A percentile compares a stretch with the other conserved stretches of the same genome.
Evolutionary conservation across 257 asterid genomes (phyloP).

Genomic region (Penstemon eatonii): DNA sequence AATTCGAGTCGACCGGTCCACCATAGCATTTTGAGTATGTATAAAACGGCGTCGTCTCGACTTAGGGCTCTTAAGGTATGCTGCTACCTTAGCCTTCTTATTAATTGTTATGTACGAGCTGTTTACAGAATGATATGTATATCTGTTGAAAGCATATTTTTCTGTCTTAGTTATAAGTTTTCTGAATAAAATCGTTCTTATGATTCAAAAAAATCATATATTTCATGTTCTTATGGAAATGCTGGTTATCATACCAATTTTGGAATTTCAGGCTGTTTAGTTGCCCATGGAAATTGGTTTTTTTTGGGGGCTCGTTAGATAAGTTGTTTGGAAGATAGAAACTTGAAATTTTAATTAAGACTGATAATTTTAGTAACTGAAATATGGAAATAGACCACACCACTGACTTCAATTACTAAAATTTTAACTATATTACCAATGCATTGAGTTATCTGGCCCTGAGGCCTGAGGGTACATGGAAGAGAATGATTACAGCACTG

Average conservation of each 20-base stretch:
- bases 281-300: no score
- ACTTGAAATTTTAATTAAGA: constrained; percentile 3
- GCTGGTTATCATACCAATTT: no score
- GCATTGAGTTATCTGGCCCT: background rate
- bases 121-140: background rate
- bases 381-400: no score
- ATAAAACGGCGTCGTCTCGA: constrained; percentile 63
- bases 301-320: no score
- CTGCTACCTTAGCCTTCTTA: no score
- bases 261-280: no score
- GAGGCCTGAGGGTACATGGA: background rate
- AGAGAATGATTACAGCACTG: constrained; percentile 6
- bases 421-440: background rate
- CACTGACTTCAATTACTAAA: no score
- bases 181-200: no score
- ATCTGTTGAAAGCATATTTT: background rate
- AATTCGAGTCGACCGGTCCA: background rate
- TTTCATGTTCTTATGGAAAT: no score
- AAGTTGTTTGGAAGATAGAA: background rate
- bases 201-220: no score
- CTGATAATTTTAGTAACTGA: background rate
- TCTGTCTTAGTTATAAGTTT: background rate
- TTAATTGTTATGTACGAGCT: no score
- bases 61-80: constrained; percentile 65
- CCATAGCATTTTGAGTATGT: constrained; percentile 43